Evolutionary conservation across 495 filamentous ascomycete species (phyloP).

Genomic region (Penicillium canariense): DNA sequence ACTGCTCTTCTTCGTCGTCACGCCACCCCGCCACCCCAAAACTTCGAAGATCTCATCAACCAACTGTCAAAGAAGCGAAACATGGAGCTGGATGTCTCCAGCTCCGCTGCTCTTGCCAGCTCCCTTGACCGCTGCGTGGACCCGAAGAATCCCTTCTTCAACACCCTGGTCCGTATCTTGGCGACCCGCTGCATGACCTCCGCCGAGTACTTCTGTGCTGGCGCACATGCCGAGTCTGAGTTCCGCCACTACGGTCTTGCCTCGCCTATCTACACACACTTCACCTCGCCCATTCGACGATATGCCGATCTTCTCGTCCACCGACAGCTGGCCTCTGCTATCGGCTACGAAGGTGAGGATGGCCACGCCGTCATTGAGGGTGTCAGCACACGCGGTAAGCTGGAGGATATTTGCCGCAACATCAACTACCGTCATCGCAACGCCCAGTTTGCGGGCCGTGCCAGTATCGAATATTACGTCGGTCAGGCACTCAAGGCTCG

Average conservation of each 20-base stretch:
- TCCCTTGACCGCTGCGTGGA: slow-evolving; percentile 85
- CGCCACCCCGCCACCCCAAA: slow-evolving; percentile 85
- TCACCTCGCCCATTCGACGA: slow-evolving; percentile 93
- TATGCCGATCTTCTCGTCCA: slow-evolving; percentile 95
- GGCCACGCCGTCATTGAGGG: slow-evolving; percentile 64
- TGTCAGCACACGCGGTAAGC: slow-evolving; percentile 67
- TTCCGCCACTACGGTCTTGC: slow-evolving; percentile 97
- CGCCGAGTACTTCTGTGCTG: slow-evolving; percentile 95
- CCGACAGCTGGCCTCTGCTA: slow-evolving; percentile 90
- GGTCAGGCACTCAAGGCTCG: slow-evolving; percentile 90
- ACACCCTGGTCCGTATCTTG: slow-evolving; percentile 94
- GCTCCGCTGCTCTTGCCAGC: slow-evolving; percentile 85
- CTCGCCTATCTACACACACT: slow-evolving; percentile 96
- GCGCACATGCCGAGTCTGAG: slow-evolving; percentile 86
- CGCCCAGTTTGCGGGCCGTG: slow-evolving; percentile 89
- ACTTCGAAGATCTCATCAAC: slow-evolving; percentile 89
- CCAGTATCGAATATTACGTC: slow-evolving; percentile 94
- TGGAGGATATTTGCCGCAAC: slow-evolving; percentile 93
- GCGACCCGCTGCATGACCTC: slow-evolving; percentile 99
- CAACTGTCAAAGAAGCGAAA: slow-evolving; percentile 83
- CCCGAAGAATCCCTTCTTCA: slow-evolving; percentile 89
- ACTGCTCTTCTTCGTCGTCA: slow-evolving; percentile 92
- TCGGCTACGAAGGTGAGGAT: slow-evolving; percentile 73
- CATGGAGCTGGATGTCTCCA: slow-evolving; percentile 74
- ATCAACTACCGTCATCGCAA: slow-evolving; percentile 97